These are phyloP conservation scores for Monoraphidium neglectum DNA, from an alignment of 139 green algal species.

Conservation along the genomic window DNA sequence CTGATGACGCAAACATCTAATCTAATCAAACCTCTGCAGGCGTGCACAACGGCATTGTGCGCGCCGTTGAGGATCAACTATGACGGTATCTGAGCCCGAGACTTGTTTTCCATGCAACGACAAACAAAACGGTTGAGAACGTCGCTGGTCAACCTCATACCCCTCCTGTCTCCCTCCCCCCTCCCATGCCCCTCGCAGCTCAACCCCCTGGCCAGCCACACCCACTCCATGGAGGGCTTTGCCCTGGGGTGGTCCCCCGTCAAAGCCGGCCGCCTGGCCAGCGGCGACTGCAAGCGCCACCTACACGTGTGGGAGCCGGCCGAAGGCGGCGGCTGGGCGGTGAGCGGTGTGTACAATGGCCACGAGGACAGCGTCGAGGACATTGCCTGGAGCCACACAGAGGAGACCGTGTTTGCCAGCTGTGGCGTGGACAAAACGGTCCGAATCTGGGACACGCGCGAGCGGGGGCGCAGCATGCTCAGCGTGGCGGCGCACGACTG, in stretches of 20 bases:
- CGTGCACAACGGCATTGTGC: no score
- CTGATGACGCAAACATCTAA: neutral
- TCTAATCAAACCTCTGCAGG: neutral
- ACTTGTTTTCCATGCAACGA: no score
- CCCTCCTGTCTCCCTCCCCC: neutral
- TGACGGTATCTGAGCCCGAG: neutral
- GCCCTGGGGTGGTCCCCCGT: conserved; percentile 85
- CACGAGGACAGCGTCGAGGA: conserved; percentile 87
- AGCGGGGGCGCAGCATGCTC: conserved; percentile 30
- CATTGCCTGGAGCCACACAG: conserved; percentile 92
- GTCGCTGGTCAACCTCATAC: no score
- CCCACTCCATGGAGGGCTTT: conserved; percentile 85
- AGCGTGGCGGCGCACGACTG: conserved; percentile 61
- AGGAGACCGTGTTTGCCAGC: conserved; percentile 92
- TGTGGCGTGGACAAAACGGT: conserved; percentile 78
- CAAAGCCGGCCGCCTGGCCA: conserved; percentile 72
- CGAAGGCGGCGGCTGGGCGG: conserved; percentile 72
- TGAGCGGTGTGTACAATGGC: conserved; percentile 55
- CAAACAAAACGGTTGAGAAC: no score
- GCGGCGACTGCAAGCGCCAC: conserved; percentile 65
- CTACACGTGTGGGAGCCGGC: conserved; percentile 93
- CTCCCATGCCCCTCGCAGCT: conserved; percentile 33
- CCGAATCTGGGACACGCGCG: conserved; percentile 89
- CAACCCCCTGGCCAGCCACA: conserved; percentile 53
- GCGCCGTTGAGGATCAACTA: neutral